phyloP scores from a whole-genome alignment of 2,329 filamentous ascomycete species.

The Fusarium equiseti region DNA sequence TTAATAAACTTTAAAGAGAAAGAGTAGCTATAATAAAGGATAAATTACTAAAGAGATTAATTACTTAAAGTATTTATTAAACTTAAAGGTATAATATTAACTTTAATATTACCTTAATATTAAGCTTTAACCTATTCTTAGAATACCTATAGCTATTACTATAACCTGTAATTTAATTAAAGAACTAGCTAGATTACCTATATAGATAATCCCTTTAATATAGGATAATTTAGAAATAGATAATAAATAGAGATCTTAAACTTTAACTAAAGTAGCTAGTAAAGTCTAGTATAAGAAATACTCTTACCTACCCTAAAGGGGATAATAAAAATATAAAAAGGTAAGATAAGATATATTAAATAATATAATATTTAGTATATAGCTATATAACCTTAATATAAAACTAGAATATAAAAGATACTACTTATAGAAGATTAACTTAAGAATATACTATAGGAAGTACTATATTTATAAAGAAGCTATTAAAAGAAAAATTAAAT shows the following conservation, averaged over 20 bases:
- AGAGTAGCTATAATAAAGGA: not conserved
- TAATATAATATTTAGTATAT: too few relatives aligned
- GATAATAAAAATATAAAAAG: too few relatives aligned
- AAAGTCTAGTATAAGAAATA: too few relatives aligned
- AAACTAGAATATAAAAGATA: too few relatives aligned
- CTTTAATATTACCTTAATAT: not conserved
- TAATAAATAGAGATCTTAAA: not conserved
- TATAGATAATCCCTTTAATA: not conserved
- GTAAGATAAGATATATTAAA: too few relatives aligned
- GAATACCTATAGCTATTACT: not conserved
- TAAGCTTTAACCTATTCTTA: not conserved
- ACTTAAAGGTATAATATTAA: not conserved
- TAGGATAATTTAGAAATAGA: not conserved
- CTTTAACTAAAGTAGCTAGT: too few relatives aligned
- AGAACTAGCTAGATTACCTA: not conserved
- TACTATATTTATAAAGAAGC: too few relatives aligned
- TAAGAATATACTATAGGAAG: too few relatives aligned
- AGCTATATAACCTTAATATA: too few relatives aligned
- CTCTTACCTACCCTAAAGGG: too few relatives aligned
- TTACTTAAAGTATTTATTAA: not conserved
- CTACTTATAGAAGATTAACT: too few relatives aligned
- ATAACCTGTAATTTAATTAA: not conserved
- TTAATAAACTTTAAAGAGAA: not conserved
- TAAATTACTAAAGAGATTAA: not conserved
- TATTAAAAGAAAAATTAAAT: too few relatives aligned